Percentiles rank a stretch among this genome's conserved stretches.
Evolutionary conservation across 2,329 filamentous ascomycete species (phyloP).

Genomic region (Cercospora zeae-maydis): DNA sequence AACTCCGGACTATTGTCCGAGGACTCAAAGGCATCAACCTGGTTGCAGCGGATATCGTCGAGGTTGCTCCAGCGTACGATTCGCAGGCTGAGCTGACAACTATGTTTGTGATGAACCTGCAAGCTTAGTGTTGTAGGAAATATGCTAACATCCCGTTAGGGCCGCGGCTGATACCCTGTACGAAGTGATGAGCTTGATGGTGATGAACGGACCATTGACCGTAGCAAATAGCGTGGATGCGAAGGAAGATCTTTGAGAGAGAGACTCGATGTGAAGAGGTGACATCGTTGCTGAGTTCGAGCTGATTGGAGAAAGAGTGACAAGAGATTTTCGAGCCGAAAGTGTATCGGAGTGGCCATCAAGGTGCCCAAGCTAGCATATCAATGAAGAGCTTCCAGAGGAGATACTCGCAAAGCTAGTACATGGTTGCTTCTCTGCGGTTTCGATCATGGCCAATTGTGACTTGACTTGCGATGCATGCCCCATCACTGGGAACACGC

Average conservation of each 20-base stretch:
- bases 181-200: constrained; percentile 75
- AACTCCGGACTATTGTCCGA: constrained; percentile 67
- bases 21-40: constrained; percentile 65
- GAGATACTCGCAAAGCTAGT: background rate
- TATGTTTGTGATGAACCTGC: constrained; percentile 39
- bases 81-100: constrained; percentile 75
- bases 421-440: background rate
- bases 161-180: constrained; percentile 81
- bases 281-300: background rate
- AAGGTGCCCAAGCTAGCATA: background rate
- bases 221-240: constrained; percentile 33
- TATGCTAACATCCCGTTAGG: constrained; percentile 38
- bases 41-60: constrained; percentile 85
- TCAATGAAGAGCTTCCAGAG: background rate
- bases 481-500: background rate
- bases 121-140: background rate
- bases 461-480: background rate
- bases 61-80: constrained; percentile 87
- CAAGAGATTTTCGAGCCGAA: background rate
- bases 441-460: background rate
- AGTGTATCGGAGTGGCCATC: background rate
- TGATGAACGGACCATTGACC: constrained; percentile 69
- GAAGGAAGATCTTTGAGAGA: constrained; percentile 24
- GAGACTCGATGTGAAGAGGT: background rate
- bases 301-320: background rate